These are phyloP conservation scores for Microcyclospora tardicrescens DNA, from an alignment of 2,329 filamentous ascomycete species.

Conservation along the genomic window DNA sequence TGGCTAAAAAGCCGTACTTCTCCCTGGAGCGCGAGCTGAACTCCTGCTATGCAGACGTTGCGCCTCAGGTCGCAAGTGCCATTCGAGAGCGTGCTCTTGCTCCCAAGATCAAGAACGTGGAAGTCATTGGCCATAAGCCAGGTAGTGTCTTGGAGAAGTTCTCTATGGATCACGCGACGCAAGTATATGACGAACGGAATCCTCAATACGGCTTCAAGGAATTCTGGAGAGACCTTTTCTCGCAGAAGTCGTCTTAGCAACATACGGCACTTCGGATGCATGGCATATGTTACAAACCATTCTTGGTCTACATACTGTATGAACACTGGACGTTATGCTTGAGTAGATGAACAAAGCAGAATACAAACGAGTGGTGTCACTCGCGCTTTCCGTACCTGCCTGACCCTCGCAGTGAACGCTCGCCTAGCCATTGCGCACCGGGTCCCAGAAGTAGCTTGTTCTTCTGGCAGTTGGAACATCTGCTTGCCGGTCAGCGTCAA, in stretches of 20 bases:
- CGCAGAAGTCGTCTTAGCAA: constrained; percentile 8
- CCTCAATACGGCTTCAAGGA: constrained; percentile 76
- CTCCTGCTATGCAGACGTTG: constrained; percentile 74
- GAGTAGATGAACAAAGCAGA: neutral
- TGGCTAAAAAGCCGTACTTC: constrained; percentile 89
- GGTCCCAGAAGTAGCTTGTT: constrained; percentile 19
- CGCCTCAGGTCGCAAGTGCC: constrained; percentile 57
- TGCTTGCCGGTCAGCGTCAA: too few species aligned
- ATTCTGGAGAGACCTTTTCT: constrained; percentile 75
- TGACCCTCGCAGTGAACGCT: neutral
- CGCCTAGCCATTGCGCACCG: constrained; percentile 15
- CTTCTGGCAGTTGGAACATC: too few species aligned
- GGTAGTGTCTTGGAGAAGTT: constrained; percentile 52
- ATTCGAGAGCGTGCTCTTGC: constrained; percentile 56
- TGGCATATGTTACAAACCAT: neutral
- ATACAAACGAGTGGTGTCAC: too few species aligned
- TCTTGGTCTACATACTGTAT: constrained; percentile 1
- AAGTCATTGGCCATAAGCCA: constrained; percentile 31
- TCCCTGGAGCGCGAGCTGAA: constrained; percentile 68
- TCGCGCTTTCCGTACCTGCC: too few species aligned
- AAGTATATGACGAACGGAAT: constrained; percentile 60
- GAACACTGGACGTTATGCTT: constrained; percentile 5
- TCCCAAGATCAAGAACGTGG: constrained; percentile 26
- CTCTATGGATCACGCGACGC: constrained; percentile 37
- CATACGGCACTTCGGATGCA: neutral